phyloP scores from a whole-genome alignment of 1,139 yeast genomes.

The Lodderomyces pseudojiufengensis region DNA sequence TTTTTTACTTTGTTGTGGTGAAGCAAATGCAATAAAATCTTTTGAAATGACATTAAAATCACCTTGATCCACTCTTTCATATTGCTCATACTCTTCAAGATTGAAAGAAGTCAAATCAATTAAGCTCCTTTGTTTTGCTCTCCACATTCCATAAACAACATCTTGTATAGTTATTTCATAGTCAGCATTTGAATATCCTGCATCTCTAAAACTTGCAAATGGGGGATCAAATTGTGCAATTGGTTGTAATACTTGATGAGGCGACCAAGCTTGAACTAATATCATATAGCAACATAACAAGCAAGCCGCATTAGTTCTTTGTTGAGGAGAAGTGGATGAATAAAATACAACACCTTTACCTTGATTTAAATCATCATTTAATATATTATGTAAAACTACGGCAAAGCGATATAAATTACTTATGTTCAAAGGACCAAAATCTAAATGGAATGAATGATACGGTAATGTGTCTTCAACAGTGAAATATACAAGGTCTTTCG shows the following conservation, averaged over 20 bases:
- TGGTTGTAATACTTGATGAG: slow-evolving; percentile 95
- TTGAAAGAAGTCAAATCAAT: slow-evolving; percentile 85
- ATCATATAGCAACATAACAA: slow-evolving; percentile 92
- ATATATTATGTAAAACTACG: slow-evolving; percentile 83
- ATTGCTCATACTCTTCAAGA: slow-evolving; percentile 88
- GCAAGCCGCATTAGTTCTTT: slow-evolving; percentile 92
- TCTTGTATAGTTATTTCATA: slow-evolving; percentile 92
- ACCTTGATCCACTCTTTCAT: slow-evolving; percentile 95
- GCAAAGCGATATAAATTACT: slow-evolving; percentile 95
- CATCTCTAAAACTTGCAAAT: slow-evolving; percentile 91
- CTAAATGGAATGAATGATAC: slow-evolving; percentile 89
- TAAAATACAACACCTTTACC: slow-evolving; percentile 89
- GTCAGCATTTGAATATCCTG: slow-evolving; percentile 95
- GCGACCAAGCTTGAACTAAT: slow-evolving; percentile 94
- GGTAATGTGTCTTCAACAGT: slow-evolving; percentile 91
- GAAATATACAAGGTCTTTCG: slow-evolving; percentile 74
- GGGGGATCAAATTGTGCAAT: slow-evolving; percentile 92
- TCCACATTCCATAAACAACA: slow-evolving; percentile 93
- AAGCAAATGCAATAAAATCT: slow-evolving; percentile 95
- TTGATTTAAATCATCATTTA: slow-evolving; percentile 79
- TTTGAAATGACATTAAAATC: slow-evolving; percentile 90
- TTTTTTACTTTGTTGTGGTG: slow-evolving; percentile 72
- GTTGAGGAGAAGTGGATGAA: slow-evolving; percentile 75
- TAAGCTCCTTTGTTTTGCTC: slow-evolving; percentile 93
- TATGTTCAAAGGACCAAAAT: slow-evolving; percentile 92